Evolutionary conservation across 192 early-diverging fungal genomes (phyloP).

Genomic region (Mortierella antarctica): DNA sequence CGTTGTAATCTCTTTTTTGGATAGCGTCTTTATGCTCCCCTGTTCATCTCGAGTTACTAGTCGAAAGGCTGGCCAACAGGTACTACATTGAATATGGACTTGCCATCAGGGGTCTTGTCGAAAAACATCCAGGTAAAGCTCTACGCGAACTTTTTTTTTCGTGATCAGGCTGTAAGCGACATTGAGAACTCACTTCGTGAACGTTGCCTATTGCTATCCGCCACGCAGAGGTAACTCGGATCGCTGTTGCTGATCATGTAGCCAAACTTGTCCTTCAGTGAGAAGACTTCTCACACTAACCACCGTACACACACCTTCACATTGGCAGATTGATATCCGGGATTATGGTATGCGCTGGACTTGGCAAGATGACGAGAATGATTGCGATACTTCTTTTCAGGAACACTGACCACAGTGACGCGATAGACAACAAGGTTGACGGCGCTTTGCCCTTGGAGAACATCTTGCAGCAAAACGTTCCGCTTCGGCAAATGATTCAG

Average conservation of each 20-base stretch:
- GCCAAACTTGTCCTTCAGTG: no score
- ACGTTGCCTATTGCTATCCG: no score
- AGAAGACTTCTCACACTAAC: no score
- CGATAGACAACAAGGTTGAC: constrained; percentile 68
- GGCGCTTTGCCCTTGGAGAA: constrained; percentile 71
- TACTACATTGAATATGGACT: constrained; percentile 81
- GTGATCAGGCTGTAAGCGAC: no score
- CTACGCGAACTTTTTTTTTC: not conserved
- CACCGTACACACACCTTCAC: not conserved
- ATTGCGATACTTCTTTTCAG: not conserved
- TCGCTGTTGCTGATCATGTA: no score
- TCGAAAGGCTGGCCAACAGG: constrained; percentile 59
- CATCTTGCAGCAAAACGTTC: constrained; percentile 65
- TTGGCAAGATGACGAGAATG: not conserved
- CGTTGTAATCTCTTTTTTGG: no score
- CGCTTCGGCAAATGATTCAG: constrained; percentile 70
- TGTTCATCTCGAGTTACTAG: no score
- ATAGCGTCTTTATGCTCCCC: no score
- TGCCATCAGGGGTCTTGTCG: constrained; percentile 74
- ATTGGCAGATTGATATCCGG: constrained; percentile 23
- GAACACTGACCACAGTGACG: not conserved
- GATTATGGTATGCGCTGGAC: constrained; percentile 24
- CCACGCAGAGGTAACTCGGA: no score
- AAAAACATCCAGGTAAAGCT: constrained; percentile 63
- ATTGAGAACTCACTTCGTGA: no score